Base-by-base conservation (phyloP, 495 filamentous ascomycete genomes). In the Evernia prunastri region DNA sequence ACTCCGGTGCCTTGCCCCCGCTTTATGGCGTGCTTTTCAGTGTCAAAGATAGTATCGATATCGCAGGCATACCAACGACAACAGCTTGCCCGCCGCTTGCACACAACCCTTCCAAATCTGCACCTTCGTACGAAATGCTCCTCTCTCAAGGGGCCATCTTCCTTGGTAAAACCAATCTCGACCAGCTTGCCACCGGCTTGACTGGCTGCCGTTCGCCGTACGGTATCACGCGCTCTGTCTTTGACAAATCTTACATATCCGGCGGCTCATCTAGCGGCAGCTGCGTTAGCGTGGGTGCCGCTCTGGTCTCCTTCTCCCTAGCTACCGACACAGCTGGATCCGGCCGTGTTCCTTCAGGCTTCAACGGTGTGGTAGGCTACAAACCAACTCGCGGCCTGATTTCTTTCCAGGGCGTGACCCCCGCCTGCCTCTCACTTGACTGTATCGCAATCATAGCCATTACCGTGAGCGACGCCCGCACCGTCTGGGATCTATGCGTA, bases 371-470 rank as follows among this genome's bases (percentile, higher is more conserved):
- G 49, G 78, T 86, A 31, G 86, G 86, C 20, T 84, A 82, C 74
- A 88, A 88, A 66, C 86, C 86, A 2, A 88, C 86, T 4, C 81
- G 83, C 59, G 85, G 86, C 17, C 82, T 82, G 2, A 72, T 88
- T 40, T 83, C 82, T 4, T 77, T 81, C 36, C 68, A 72, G 3
- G 85, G 85, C 4, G 79, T 87, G 5, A 76, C 79, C 15, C 85
- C 85, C 10, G 86, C 86, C 40, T 87, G 82, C 67, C 73, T 78
- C 18, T 82, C 78, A 4, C 77, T 86, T 13, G 85, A 88, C 71
- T 86, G 81, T 61, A 80, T 87, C 40, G 79, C 84, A 1, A 78
- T 87, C 60, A 77, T 85, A 49, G 78, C 84, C 2, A 65, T 68
- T n/a, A 81, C 71, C 31, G 73, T 84, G 18, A 70, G 75, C 13